These are phyloP conservation scores for Westerdykella ornata DNA, from an alignment of 2,329 filamentous ascomycete species.

Conservation along the genomic window DNA sequence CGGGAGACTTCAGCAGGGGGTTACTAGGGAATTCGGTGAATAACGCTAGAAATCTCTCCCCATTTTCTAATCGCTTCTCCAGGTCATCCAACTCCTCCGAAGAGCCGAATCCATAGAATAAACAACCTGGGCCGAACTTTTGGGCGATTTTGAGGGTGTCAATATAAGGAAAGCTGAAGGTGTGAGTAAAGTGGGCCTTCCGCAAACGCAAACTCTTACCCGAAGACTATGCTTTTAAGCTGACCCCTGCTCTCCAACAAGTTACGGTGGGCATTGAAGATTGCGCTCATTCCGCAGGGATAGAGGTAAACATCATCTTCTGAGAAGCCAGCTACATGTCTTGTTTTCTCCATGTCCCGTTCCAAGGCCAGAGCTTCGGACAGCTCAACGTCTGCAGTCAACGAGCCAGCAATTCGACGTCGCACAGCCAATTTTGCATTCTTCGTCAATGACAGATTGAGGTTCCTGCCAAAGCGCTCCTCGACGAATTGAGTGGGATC, in stretches of 20 bases:
- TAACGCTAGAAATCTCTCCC: conserved; percentile 71
- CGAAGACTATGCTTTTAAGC: conserved; percentile 80
- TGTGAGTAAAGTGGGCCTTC: conserved; percentile 4
- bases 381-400: conserved; percentile 66
- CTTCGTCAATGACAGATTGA: conserved; percentile 69
- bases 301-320: conserved; percentile 87
- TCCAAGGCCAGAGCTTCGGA: conserved; percentile 52
- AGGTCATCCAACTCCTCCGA: conserved; percentile 75
- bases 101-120: conserved; percentile 81
- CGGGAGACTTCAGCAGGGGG: conserved; percentile 76
- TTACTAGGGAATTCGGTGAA: conserved; percentile 97
- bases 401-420: conserved; percentile 78
- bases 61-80: conserved; percentile 60
- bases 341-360: conserved; percentile 34
- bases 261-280: conserved; percentile 78
- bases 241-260: conserved; percentile 58
- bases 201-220: conserved; percentile 37
- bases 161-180: conserved; percentile 73
- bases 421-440: conserved; percentile 81
- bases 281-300: conserved; percentile 88
- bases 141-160: conserved; percentile 92
- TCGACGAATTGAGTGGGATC: conserved; percentile 82
- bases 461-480: conserved; percentile 86
- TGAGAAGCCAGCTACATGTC: conserved; percentile 56
- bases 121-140: conserved; percentile 84